Percentiles rank a stretch among this genome's conserved stretches.
These are phyloP conservation scores for Zymoseptoria ardabiliae DNA, from an alignment of 2,329 filamentous ascomycete genomes.

Conservation along the genomic window DNA sequence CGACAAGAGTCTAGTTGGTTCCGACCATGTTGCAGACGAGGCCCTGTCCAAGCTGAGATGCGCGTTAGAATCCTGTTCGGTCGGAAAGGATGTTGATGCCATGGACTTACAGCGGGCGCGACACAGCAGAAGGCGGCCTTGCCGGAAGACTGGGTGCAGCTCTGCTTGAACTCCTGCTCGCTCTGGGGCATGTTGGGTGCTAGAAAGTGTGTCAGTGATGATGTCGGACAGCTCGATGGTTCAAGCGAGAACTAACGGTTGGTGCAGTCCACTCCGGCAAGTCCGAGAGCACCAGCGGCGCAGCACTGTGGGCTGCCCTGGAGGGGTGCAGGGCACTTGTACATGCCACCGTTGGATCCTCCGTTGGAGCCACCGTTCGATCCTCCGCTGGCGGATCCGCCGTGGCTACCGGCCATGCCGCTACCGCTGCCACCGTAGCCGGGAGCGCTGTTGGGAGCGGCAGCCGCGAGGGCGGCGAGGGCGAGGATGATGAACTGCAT, in stretches of 20 bases:
- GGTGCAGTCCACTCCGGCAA: conserved; percentile 7
- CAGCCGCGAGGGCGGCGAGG: conserved; percentile 1
- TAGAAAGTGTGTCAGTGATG: background rate
- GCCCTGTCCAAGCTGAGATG: background rate
- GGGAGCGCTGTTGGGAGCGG: background rate
- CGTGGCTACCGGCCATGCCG: background rate
- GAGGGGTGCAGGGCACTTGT: background rate
- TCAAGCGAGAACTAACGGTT: background rate
- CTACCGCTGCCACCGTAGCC: background rate
- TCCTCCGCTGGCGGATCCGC: too few species aligned
- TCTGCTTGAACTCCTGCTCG: conserved; percentile 2
- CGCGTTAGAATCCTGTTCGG: too few species aligned
- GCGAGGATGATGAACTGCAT: conserved; percentile 10
- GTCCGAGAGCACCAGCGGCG: conserved; percentile 4
- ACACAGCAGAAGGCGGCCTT: conserved; percentile 11
- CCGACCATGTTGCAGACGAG: background rate
- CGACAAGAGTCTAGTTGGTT: background rate
- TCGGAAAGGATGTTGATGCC: background rate
- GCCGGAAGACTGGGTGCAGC: conserved; percentile 4
- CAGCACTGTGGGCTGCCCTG: conserved; percentile 5
- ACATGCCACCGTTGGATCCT: background rate
- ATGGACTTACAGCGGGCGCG: conserved; percentile 7
- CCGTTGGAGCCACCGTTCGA: background rate
- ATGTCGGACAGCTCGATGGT: background rate
- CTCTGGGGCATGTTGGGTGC: background rate